A percentile compares a stretch with the other conserved stretches of the same genome.
Evolutionary conservation across 2,329 filamentous ascomycete species (phyloP).

Genomic region (Arthrobotrys entomopaga): DNA sequence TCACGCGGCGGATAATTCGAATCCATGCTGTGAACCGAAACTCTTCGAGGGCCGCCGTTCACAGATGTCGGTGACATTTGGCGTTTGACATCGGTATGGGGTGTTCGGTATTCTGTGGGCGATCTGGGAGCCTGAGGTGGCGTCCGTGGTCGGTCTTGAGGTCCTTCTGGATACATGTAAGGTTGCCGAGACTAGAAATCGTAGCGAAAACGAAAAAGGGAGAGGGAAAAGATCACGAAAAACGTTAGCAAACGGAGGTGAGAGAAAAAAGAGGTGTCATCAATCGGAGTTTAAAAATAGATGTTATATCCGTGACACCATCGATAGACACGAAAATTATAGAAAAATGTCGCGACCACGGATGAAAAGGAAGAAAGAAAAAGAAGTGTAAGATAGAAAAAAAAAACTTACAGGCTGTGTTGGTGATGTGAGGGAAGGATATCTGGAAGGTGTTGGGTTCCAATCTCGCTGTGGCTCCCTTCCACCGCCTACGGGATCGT

Average conservation of each 20-base stretch:
- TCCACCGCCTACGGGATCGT: slow-evolving; percentile 52
- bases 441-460: slow-evolving; percentile 42
- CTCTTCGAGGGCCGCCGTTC: slow-evolving; percentile 44
- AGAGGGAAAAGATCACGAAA: slow-evolving; percentile 6
- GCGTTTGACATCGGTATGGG: slow-evolving; percentile 41
- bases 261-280: neutral
- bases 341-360: slow-evolving; percentile 9
- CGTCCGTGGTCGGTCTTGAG: slow-evolving; percentile 49
- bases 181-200: slow-evolving; percentile 40
- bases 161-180: slow-evolving; percentile 50
- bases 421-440: slow-evolving; percentile 51
- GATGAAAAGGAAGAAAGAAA: neutral
- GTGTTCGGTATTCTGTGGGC: slow-evolving; percentile 44
- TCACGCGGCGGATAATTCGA: slow-evolving; percentile 47
- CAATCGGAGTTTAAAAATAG: slow-evolving; percentile 16
- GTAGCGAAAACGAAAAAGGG: slow-evolving; percentile 19
- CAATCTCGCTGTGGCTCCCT: slow-evolving; percentile 50
- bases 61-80: slow-evolving; percentile 49
- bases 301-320: slow-evolving; percentile 11
- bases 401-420: slow-evolving; percentile 33
- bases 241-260: neutral
- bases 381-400: too few species aligned
- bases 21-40: slow-evolving; percentile 49
- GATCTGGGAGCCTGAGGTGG: slow-evolving; percentile 52
- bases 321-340: neutral